Evolutionary conservation across 176 grass and related monocot genomes (phyloP).

Genomic region (Juncus effusus): DNA sequence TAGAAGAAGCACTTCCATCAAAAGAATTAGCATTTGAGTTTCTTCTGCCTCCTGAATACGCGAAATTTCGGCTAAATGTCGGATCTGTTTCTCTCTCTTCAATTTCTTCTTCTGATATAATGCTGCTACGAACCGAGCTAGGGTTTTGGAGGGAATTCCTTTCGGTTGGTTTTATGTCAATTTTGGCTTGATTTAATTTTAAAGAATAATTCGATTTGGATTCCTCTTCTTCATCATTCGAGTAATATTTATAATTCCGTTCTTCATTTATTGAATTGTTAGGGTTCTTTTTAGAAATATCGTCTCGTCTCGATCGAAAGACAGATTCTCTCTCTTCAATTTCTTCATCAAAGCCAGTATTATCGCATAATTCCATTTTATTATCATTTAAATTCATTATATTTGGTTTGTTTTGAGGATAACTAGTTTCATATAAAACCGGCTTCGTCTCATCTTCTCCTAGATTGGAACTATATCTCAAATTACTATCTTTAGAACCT

Average conservation of each 20-base stretch:
- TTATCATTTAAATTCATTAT: neutral
- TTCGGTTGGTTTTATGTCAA: neutral
- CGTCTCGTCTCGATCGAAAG: neutral
- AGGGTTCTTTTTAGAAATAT: too few relatives aligned
- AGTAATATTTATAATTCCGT: neutral
- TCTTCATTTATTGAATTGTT: neutral
- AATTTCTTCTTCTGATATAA: slow-evolving; percentile 26
- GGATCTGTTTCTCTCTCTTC: slow-evolving; percentile 4
- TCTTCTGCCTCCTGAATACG: slow-evolving; percentile 20
- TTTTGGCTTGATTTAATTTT: neutral
- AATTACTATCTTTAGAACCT: slow-evolving; percentile 9
- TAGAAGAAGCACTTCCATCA: slow-evolving; percentile 31
- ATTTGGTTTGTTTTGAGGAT: neutral
- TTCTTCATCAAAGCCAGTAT: neutral
- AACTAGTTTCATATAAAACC: slow-evolving; percentile 9
- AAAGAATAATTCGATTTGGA: slow-evolving; percentile 2
- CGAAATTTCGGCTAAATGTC: neutral
- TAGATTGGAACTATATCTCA: neutral
- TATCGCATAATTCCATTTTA: neutral
- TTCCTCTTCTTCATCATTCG: neutral
- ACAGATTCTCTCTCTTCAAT: slow-evolving; percentile 9
- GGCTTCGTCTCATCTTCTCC: slow-evolving; percentile 14
- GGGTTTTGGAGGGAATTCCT: neutral
- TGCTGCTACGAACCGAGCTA: neutral
- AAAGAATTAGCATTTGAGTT: slow-evolving; percentile 27